Conservation (phyloP, 2,329 filamentous ascomycete species). For the Daldinia eschscholtzii region DNA sequence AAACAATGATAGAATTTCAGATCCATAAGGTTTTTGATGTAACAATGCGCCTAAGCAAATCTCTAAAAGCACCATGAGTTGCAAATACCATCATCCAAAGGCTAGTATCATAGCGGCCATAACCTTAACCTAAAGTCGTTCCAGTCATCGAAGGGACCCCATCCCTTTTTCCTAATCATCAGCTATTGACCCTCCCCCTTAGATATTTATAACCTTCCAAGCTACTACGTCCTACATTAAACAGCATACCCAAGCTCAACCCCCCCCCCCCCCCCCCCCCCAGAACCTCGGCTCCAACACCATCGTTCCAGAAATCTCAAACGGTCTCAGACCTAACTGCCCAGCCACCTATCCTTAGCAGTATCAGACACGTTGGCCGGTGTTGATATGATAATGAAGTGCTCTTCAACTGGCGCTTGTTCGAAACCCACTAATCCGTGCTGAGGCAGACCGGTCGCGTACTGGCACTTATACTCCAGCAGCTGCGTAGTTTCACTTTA, state of each 20-base stretch:
- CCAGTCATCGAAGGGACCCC: too few species aligned
- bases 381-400: not conserved
- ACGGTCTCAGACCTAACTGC: not conserved
- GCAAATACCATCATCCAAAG: too few species aligned
- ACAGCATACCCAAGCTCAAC: not conserved
- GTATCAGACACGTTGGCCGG: not conserved
- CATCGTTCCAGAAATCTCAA: not conserved
- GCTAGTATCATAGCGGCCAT: too few species aligned
- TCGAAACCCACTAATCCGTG: not conserved
- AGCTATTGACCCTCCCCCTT: not conserved
- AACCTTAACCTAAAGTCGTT: too few species aligned
- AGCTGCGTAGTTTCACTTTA: not conserved
- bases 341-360: not conserved
- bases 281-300: not conserved
- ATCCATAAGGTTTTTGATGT: too few species aligned
- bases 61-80: too few species aligned
- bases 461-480: slow-evolving; percentile 6
- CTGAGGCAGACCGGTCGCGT: not conserved
- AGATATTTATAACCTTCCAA: not conserved
- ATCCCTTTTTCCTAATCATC: not conserved
- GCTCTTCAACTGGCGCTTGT: not conserved
- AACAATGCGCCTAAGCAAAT: too few species aligned
- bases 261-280: not conserved
- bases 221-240: not conserved
- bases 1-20: not conserved